These are phyloP conservation scores for Clavispora vitiphila DNA, from an alignment of 805 yeast genomes.

Conservation along the genomic window DNA sequence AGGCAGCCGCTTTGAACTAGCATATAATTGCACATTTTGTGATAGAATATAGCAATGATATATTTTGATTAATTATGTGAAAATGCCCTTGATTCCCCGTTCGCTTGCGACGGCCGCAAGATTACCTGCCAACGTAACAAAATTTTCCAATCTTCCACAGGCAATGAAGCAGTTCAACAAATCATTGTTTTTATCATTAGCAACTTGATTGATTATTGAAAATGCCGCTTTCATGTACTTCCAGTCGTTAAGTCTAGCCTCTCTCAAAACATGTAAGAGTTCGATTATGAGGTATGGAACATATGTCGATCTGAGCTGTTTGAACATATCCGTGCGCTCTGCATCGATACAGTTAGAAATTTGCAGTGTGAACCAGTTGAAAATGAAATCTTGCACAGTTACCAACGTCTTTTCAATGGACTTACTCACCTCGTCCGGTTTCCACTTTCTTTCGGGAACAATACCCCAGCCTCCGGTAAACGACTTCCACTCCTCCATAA, in stretches of 20 bases:
- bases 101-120: constrained; percentile 50
- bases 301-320: constrained; percentile 59
- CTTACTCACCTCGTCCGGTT: constrained; percentile 28
- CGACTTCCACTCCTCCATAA: constrained; percentile 49
- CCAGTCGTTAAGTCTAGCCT: constrained; percentile 34
- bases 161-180: constrained; percentile 57
- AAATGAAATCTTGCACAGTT: constrained; percentile 24
- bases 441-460: constrained; percentile 16
- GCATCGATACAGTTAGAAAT: constrained; percentile 10
- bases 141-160: constrained; percentile 53
- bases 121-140: constrained; percentile 48
- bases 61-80: constrained; percentile 15
- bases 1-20: constrained; percentile 79
- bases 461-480: constrained; percentile 11
- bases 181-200: constrained; percentile 56
- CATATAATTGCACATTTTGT: not conserved
- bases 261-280: constrained; percentile 48
- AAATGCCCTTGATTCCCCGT: constrained; percentile 43
- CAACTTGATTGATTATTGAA: constrained; percentile 56
- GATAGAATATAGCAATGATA: constrained; percentile 6
- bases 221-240: constrained; percentile 52
- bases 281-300: constrained; percentile 71
- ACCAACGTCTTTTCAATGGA: constrained; percentile 32
- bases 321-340: constrained; percentile 36
- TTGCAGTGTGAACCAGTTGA: constrained; percentile 35